phyloP scores from a whole-genome alignment of 176 grass and related monocot genomes.

The Puccinellia tenuiflora region DNA sequence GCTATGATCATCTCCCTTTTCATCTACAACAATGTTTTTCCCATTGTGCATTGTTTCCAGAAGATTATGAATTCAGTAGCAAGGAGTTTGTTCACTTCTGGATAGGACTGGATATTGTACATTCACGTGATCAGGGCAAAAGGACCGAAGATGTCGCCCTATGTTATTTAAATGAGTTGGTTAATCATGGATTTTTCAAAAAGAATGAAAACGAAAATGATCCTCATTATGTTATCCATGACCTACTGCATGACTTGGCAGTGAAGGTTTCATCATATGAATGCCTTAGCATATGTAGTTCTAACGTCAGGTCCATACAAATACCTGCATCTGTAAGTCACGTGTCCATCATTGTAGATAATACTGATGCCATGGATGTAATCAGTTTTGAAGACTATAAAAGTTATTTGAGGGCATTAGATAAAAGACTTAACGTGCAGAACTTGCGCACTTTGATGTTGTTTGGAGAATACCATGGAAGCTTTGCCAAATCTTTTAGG shows the following conservation, averaged over 20 bases:
- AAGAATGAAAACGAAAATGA: background rate
- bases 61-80: background rate
- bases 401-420: background rate
- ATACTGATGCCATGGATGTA: background rate
- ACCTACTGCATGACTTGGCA: slow-evolving; percentile 23
- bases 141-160: background rate
- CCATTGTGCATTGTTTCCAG: slow-evolving; percentile 24
- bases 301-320: background rate
- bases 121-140: background rate
- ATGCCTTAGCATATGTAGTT: slow-evolving; percentile 1
- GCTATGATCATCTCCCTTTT: slow-evolving; percentile 28
- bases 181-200: background rate
- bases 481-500: background rate
- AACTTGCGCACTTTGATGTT: slow-evolving; percentile 12
- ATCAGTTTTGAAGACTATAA: background rate
- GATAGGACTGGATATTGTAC: slow-evolving; percentile 16
- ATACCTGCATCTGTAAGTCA: slow-evolving; percentile 1
- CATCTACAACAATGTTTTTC: background rate
- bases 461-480: slow-evolving; percentile 3
- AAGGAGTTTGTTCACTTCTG: slow-evolving; percentile 18
- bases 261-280: background rate
- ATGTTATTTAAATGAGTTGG: background rate
- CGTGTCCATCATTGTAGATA: slow-evolving; percentile 4
- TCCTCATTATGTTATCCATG: slow-evolving; percentile 6
- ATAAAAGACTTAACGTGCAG: background rate